These are phyloP conservation scores for Skeletonema costatum DNA, from an alignment of 108 stramenopile species.

Conservation along the genomic window DNA sequence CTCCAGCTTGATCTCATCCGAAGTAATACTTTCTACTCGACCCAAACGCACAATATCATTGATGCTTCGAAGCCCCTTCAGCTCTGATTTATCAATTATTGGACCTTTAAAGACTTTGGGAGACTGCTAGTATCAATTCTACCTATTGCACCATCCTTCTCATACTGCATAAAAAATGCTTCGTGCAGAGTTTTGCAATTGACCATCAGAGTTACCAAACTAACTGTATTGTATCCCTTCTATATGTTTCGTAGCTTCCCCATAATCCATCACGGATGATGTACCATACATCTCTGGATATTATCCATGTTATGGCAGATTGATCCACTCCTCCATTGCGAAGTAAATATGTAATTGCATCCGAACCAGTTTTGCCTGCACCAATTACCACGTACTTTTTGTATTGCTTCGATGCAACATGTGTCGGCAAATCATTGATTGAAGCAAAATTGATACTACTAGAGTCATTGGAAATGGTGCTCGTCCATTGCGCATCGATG, in stretches of 20 bases:
- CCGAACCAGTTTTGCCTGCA: slow-evolving; percentile 9
- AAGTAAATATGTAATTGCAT: slow-evolving; percentile 13
- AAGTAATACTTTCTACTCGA: background rate
- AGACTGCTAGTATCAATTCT: slow-evolving; percentile 11
- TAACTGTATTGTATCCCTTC: background rate
- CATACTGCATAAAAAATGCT: slow-evolving; percentile 2
- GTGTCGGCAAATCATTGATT: slow-evolving; percentile 5
- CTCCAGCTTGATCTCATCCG: slow-evolving; percentile 6
- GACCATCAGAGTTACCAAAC: background rate
- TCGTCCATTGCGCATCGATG: slow-evolving; percentile 3
- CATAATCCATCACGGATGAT: slow-evolving; percentile 7
- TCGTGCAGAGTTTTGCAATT: slow-evolving; percentile 1
- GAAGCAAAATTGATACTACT: slow-evolving; percentile 4
- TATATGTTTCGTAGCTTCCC: background rate
- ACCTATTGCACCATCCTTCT: slow-evolving; percentile 2
- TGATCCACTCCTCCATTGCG: slow-evolving; percentile 3
- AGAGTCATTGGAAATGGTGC: slow-evolving; percentile 6
- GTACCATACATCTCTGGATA: slow-evolving; percentile 10
- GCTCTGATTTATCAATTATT: slow-evolving; percentile 4
- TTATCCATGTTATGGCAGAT: slow-evolving; percentile 12
- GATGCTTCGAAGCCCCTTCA: background rate
- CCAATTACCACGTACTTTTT: slow-evolving; percentile 10
- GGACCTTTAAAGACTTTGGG: slow-evolving; percentile 9
- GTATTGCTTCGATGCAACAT: slow-evolving; percentile 1
- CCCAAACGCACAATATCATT: slow-evolving; percentile 12